phyloP scores from a whole-genome alignment of 495 filamentous ascomycete genomes.

The Aspergillus carlsbadensis region DNA sequence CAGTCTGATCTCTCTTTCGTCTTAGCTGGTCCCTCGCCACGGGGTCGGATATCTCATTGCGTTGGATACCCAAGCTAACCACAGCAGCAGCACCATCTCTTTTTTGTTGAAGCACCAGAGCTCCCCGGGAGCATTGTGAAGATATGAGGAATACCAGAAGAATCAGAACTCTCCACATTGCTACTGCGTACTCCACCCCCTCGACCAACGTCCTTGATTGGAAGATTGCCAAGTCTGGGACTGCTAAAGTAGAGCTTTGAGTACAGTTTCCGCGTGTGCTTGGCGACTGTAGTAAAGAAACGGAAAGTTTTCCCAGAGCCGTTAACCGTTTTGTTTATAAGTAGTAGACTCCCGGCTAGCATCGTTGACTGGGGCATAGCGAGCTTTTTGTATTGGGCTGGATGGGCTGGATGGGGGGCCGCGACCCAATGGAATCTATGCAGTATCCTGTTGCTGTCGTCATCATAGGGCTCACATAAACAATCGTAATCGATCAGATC shows the following conservation, averaged over 20 bases:
- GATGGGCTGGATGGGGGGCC: background rate
- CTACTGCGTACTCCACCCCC: background rate
- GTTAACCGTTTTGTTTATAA: background rate
- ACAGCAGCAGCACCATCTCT: slow-evolving; percentile 39
- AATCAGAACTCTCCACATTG: background rate
- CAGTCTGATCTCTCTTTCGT: slow-evolving; percentile 34
- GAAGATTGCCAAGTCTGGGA: too few species aligned
- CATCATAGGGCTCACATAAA: slow-evolving; percentile 5
- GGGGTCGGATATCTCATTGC: slow-evolving; percentile 35
- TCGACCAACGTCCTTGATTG: too few species aligned
- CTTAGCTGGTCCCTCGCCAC: slow-evolving; percentile 33
- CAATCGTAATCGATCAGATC: background rate
- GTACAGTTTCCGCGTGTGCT: too few species aligned
- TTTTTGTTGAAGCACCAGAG: slow-evolving; percentile 26
- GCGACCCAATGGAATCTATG: slow-evolving; percentile 1
- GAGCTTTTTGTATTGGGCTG: slow-evolving; percentile 6
- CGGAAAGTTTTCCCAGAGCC: too few species aligned
- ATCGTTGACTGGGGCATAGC: background rate
- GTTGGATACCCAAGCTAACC: slow-evolving; percentile 38
- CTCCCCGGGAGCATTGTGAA: slow-evolving; percentile 13
- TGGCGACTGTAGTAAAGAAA: too few species aligned
- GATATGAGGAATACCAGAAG: slow-evolving; percentile 17
- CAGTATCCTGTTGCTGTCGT: slow-evolving; percentile 11
- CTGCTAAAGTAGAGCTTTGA: too few species aligned
- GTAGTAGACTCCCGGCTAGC: background rate